A percentile compares a stretch with the other conserved stretches of the same genome.
phyloP scores from a whole-genome alignment of 1,139 yeast genomes.

The Kurtzmaniella quercitrusa region DNA sequence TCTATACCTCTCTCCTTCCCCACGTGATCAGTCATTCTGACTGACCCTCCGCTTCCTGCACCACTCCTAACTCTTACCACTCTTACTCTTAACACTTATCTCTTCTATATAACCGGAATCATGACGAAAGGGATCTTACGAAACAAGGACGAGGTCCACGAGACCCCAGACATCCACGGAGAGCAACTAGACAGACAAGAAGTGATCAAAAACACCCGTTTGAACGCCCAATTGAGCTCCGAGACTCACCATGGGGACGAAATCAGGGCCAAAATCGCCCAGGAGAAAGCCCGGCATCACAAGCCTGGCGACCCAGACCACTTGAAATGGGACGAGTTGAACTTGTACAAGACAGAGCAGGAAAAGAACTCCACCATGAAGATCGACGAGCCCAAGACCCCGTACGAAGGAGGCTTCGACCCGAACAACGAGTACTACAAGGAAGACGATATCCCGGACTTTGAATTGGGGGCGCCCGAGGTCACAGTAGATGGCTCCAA shows the following conservation, averaged over 20 bases:
- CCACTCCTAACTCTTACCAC: no score
- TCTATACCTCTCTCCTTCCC: background rate
- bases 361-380: conserved; percentile 73
- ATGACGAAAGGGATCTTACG: conserved; percentile 35
- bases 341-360: conserved; percentile 61
- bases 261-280: conserved; percentile 37
- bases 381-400: conserved; percentile 96
- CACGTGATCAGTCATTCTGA: no score
- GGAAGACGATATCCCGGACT: conserved; percentile 46
- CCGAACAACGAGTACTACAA: conserved; percentile 81
- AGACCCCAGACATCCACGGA: conserved; percentile 7
- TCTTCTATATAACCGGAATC: no score
- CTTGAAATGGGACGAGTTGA: conserved; percentile 72
- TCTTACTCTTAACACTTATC: no score
- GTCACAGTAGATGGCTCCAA: conserved; percentile 35
- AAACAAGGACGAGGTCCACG: conserved; percentile 24
- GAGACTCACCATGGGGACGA: conserved; percentile 33
- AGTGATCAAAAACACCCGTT: conserved; percentile 39
- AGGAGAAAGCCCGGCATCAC: conserved; percentile 15
- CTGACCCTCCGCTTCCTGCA: background rate
- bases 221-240: conserved; percentile 34
- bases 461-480: conserved; percentile 43
- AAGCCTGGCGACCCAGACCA: conserved; percentile 21
- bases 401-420: conserved; percentile 89
- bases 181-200: conserved; percentile 39